Percentiles rank a stretch among this genome's conserved stretches.
Conservation (phyloP, 2,329 filamentous ascomycete species). For the Myriosclerotinia curreyana region DNA sequence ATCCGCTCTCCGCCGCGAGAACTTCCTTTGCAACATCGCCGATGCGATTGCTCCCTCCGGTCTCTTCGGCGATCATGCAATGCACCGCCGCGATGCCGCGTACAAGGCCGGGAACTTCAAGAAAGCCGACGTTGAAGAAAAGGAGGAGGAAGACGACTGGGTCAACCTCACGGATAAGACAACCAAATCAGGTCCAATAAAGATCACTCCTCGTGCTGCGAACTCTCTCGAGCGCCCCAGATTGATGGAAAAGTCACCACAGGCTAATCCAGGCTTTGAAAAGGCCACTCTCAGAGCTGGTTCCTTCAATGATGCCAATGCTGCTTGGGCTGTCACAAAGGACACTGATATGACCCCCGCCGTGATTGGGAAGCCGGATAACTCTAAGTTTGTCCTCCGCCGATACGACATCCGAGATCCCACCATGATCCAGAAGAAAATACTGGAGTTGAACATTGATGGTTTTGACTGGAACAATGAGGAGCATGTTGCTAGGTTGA, state of each 20-base stretch:
- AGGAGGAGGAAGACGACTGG: not conserved
- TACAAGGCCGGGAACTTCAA: not conserved
- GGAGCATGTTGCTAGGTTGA: not conserved
- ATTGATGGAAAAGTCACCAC: no score
- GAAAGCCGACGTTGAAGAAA: not conserved
- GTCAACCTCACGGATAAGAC: not conserved
- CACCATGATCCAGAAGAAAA: not conserved
- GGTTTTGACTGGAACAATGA: not conserved
- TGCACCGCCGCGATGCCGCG: not conserved
- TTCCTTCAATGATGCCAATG: not conserved
- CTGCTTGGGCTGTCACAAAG: not conserved
- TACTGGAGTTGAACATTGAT: not conserved
- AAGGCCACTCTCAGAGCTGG: not conserved
- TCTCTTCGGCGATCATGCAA: not conserved
- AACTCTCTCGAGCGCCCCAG: not conserved
- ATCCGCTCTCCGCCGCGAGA: slow-evolving; percentile 2
- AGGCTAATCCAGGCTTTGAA: not conserved
- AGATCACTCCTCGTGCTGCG: not conserved
- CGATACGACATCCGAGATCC: not conserved
- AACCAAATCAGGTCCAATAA: not conserved
- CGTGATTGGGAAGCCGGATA: not conserved
- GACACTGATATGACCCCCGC: not conserved
- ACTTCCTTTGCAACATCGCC: slow-evolving; percentile 8
- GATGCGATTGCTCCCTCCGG: not conserved
- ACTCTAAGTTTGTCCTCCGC: not conserved